Percentiles rank a stretch among this genome's conserved stretches.
These are phyloP conservation scores for Chrysoporthe cubensis DNA, from an alignment of 2,329 filamentous ascomycete genomes.

Conservation along the genomic window DNA sequence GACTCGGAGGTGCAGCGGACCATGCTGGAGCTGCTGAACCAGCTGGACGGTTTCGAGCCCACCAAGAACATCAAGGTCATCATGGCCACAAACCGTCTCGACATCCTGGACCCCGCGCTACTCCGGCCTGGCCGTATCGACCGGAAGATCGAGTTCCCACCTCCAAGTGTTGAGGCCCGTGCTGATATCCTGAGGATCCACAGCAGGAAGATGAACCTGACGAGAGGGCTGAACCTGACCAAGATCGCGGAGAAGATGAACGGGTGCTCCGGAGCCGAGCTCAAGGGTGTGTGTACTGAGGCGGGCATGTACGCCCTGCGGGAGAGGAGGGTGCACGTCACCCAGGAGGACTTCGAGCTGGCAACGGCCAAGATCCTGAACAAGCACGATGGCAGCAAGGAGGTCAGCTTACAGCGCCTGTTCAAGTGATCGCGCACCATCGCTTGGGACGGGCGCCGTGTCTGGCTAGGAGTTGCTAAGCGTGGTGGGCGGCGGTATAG, in stretches of 20 bases:
- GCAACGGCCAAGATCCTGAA: slow-evolving; percentile 99
- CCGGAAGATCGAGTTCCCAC: slow-evolving; percentile 98
- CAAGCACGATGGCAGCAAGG: slow-evolving; percentile 95
- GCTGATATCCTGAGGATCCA: slow-evolving; percentile 98
- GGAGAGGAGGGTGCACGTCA: slow-evolving; percentile 95
- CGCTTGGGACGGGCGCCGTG: not conserved
- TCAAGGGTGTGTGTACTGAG: slow-evolving; percentile 99
- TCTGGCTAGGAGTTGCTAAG: not conserved
- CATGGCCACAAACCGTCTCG: slow-evolving; percentile 98
- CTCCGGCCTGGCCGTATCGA: slow-evolving; percentile 97
- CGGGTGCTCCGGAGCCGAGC: slow-evolving; percentile 93
- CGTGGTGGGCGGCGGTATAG: not conserved
- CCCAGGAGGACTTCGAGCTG: slow-evolving; percentile 97
- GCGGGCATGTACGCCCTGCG: slow-evolving; percentile 97
- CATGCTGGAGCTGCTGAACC: slow-evolving; percentile 97
- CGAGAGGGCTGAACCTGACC: slow-evolving; percentile 92
- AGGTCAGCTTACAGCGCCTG: slow-evolving; percentile 54
- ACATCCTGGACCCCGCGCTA: slow-evolving; percentile 94
- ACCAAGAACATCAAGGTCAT: slow-evolving; percentile 99
- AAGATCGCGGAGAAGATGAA: slow-evolving; percentile 99
- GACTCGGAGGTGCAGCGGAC: slow-evolving; percentile 98
- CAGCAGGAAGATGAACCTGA: slow-evolving; percentile 97
- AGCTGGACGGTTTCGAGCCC: slow-evolving; percentile 97
- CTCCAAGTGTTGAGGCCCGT: slow-evolving; percentile 92
- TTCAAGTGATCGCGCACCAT: slow-evolving; percentile 21